A percentile compares a stretch with the other conserved stretches of the same genome.
phyloP scores from a whole-genome alignment of 129 eudicot species.

The carrot (Daucus carota) region DNA sequence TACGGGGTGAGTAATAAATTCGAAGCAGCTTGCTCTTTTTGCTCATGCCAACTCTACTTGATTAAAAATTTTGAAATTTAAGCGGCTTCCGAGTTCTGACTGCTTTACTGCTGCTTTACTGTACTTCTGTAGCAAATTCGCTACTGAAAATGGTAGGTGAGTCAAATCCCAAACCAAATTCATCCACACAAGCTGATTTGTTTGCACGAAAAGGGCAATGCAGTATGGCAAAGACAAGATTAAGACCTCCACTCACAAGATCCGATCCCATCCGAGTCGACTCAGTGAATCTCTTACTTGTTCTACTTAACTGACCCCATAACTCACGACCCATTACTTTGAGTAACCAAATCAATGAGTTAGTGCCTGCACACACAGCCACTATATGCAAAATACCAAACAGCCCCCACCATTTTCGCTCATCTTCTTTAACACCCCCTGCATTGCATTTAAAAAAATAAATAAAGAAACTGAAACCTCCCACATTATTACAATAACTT shows the following conservation, averaged over 20 bases:
- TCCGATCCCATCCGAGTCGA: not conserved
- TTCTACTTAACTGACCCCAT: conserved; percentile 8
- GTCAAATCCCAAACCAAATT: not conserved
- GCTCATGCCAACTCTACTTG: too few relatives aligned
- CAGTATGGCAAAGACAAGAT: not conserved
- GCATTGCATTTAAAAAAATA: not conserved
- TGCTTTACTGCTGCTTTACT: too few relatives aligned
- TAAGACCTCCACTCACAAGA: not conserved
- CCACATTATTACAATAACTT: not conserved
- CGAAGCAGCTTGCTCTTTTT: too few relatives aligned
- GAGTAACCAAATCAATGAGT: not conserved
- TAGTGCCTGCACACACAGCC: not conserved
- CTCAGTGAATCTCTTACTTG: not conserved
- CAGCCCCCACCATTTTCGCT: not conserved
- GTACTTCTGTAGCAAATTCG: too few relatives aligned
- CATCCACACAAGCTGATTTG: not conserved
- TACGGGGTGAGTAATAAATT: too few relatives aligned
- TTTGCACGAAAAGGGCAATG: not conserved
- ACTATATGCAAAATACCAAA: too few relatives aligned
- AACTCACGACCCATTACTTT: not conserved
- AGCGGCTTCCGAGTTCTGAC: too few relatives aligned
- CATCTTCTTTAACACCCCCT: not conserved
- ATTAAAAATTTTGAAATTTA: too few relatives aligned
- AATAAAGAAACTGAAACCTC: not conserved
- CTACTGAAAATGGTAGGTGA: not conserved